Evolutionary conservation across 23 red algal species (phyloP).

Genomic region (Gracilaria vermiculophylla): DNA sequence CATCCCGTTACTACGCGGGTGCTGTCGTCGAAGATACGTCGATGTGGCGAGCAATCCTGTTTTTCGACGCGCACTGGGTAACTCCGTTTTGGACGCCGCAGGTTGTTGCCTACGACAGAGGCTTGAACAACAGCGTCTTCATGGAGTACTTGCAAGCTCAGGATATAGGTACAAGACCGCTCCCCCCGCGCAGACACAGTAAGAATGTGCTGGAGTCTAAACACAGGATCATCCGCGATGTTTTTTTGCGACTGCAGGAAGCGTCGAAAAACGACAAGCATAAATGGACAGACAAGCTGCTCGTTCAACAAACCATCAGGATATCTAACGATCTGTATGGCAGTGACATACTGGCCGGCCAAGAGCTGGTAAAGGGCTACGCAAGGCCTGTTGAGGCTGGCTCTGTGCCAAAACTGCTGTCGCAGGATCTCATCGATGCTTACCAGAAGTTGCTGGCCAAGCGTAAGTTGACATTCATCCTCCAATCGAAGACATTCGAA

Average conservation of each 20-base stretch:
- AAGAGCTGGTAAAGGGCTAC: not conserved
- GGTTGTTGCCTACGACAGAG: not conserved
- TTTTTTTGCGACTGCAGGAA: not conserved
- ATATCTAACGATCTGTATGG: conserved; percentile 35
- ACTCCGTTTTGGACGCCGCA: not conserved
- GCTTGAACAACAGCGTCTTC: conserved; percentile 17
- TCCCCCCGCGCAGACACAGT: not conserved
- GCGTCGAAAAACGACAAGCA: too few species aligned
- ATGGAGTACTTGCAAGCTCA: not conserved
- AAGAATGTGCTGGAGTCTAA: conserved; percentile 36
- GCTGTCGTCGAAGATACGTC: not conserved
- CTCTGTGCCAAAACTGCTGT: not conserved
- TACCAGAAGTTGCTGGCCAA: not conserved
- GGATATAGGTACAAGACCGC: not conserved
- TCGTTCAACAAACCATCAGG: not conserved
- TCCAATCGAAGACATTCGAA: not conserved
- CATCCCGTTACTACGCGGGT: too few species aligned
- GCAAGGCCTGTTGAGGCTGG: not conserved
- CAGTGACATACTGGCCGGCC: not conserved
- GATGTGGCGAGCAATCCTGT: not conserved
- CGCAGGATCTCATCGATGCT: conserved; percentile 1
- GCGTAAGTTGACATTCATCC: not conserved
- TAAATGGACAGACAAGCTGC: too few species aligned
- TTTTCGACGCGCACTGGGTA: conserved; percentile 2
- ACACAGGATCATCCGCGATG: not conserved